Percentiles rank a stretch among this genome's conserved stretches.
Conservation (phyloP, 2,329 filamentous ascomycete genomes). For the Beauveria asiatica region DNA sequence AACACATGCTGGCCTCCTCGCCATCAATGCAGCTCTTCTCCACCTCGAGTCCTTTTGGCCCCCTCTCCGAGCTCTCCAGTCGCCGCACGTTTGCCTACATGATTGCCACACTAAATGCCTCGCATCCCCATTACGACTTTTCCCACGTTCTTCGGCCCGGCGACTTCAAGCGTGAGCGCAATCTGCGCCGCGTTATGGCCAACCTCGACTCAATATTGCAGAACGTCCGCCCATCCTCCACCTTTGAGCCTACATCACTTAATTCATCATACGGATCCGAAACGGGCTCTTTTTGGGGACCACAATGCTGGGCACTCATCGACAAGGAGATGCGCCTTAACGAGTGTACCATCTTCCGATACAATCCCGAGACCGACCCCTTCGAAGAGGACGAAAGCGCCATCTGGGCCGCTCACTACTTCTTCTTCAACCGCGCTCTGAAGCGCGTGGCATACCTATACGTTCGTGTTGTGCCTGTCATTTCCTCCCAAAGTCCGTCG, state of each 20-base stretch:
- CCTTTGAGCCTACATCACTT: constrained; percentile 34
- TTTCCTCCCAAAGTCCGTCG: constrained; percentile 53
- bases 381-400: constrained; percentile 88
- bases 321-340: constrained; percentile 91
- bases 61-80: constrained; percentile 77
- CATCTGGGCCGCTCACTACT: constrained; percentile 93
- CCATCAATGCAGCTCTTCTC: constrained; percentile 54
- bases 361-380: constrained; percentile 80
- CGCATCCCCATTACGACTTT: constrained; percentile 88
- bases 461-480: constrained; percentile 75
- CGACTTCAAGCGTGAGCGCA: constrained; percentile 82
- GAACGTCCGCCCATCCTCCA: constrained; percentile 64
- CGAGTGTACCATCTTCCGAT: constrained; percentile 84
- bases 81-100: constrained; percentile 91
- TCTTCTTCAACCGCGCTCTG: constrained; percentile 89
- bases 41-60: constrained; percentile 84
- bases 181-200: constrained; percentile 72
- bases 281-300: constrained; percentile 65
- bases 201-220: constrained; percentile 80
- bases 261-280: constrained; percentile 33
- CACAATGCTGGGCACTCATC: constrained; percentile 83
- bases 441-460: constrained; percentile 95
- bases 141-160: constrained; percentile 80
- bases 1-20: constrained; percentile 59
- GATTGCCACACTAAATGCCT: constrained; percentile 93